Base-by-base conservation (phyloP, 768 basidiomycete genomes). In the Tubosaeta sp. region DNA sequence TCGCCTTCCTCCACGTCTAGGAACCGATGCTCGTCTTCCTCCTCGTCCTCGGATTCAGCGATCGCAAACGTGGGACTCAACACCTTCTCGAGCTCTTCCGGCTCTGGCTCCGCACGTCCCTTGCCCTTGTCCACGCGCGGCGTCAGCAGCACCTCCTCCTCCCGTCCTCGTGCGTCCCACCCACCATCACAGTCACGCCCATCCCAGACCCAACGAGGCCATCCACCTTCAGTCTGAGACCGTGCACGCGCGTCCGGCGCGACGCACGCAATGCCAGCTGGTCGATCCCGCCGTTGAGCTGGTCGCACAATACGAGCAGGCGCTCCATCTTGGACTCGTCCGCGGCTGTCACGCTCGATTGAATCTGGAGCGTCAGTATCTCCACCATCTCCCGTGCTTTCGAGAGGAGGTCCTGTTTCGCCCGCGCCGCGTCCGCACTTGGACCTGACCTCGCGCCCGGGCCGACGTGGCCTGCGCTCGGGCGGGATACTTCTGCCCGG, bases 71-170 rank as follows among this genome's bases (percentile, higher is more conserved):
- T 78, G 17, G 90, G 88, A 65, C 84, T 82, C 67, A 91, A 71
- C 59, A 89, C 81, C 67, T 81, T 83, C 71, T 88, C 86, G 2
- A 72, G 80, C 43, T 82, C 76, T 68, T 85, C 80, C 1, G 86
- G 80, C 61, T 85, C 80, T 1, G 85, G 81, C 60, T 83, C 76
- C 26, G 87, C 88, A 46, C 79, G 79, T 19, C 76, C 82, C 68
- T 92, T 91, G 50, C 89, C 90, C 65, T 92, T 92, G 67, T 91
- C 88, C 14, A 85, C 64, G 44, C 77, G 77, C 0, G 87, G 86
- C 17, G 85, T 87, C 35, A 77, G 72, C 13, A 75, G 79, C 19
- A 57, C 53, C 2, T 70, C 70, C 5, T 55, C 55, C 19, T 74
- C 72, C 10, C n/a, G n/a, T 65, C 64, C 14, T 46, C 59, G 3